Conservation (phyloP, 1,284 basidiomycete species). For the Hemileia vastatrix region DNA sequence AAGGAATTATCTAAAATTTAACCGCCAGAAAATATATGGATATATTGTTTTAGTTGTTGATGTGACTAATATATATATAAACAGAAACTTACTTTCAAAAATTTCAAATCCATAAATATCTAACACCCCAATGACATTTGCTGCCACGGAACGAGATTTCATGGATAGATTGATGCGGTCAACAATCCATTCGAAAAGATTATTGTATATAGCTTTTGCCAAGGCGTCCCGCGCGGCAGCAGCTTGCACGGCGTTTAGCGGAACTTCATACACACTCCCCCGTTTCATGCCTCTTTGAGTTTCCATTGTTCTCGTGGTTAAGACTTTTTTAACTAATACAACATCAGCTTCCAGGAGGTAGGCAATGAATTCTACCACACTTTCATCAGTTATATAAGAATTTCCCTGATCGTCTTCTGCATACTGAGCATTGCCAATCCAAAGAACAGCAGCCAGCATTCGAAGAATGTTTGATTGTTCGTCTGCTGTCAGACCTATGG, state of each 20-base stretch:
- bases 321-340: constrained; percentile 67
- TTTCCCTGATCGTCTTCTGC: constrained; percentile 82
- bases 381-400: constrained; percentile 65
- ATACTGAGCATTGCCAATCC: constrained; percentile 94
- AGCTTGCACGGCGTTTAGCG: constrained; percentile 87
- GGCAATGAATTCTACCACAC: constrained; percentile 88
- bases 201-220: constrained; percentile 95
- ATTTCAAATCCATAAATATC: constrained; percentile 65
- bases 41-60: neutral
- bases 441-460: constrained; percentile 82
- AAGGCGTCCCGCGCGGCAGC: constrained; percentile 79
- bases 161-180: constrained; percentile 90
- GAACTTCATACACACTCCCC: constrained; percentile 85
- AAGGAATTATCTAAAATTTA: constrained; percentile 88
- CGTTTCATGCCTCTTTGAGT: constrained; percentile 70
- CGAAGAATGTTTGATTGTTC: constrained; percentile 92
- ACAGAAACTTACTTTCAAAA: constrained; percentile 31
- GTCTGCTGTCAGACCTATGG: constrained; percentile 70
- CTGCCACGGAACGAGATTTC: constrained; percentile 65
- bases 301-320: constrained; percentile 81
- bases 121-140: constrained; percentile 90
- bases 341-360: constrained; percentile 86
- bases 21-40: neutral
- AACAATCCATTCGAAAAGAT: constrained; percentile 99
- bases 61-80: neutral